Percentiles rank a stretch among this genome's conserved stretches.
Conservation (phyloP, 1,284 basidiomycete species). For the Cryptococcus sp. region DNA sequence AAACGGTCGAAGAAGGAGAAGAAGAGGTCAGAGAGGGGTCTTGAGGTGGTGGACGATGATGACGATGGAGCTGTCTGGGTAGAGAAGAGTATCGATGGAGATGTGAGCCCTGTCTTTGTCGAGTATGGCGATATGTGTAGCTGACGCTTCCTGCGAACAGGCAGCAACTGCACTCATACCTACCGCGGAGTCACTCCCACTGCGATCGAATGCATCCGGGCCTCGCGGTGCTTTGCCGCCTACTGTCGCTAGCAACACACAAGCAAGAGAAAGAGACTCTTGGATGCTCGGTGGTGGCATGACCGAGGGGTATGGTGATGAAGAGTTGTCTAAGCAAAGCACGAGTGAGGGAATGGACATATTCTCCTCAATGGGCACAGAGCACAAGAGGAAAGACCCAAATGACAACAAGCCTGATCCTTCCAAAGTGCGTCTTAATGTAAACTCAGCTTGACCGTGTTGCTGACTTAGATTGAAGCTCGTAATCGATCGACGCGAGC, state of each 20-base stretch:
- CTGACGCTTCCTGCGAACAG: slow-evolving; percentile 6
- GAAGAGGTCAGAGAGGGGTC: slow-evolving; percentile 21
- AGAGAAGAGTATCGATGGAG: slow-evolving; percentile 80
- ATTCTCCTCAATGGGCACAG: slow-evolving; percentile 79
- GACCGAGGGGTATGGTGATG: slow-evolving; percentile 72
- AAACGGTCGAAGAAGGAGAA: slow-evolving; percentile 51
- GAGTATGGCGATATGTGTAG: background rate
- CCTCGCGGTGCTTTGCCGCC: slow-evolving; percentile 57
- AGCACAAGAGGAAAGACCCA: slow-evolving; percentile 66
- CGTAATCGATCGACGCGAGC: slow-evolving; percentile 65
- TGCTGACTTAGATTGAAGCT: slow-evolving; percentile 20
- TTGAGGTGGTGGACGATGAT: slow-evolving; percentile 67
- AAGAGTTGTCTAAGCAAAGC: slow-evolving; percentile 57
- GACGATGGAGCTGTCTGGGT: slow-evolving; percentile 74
- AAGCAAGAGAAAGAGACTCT: slow-evolving; percentile 69
- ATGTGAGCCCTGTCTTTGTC: slow-evolving; percentile 57
- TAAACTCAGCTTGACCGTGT: too few species aligned
- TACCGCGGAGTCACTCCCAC: slow-evolving; percentile 69
- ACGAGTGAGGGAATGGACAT: slow-evolving; percentile 67
- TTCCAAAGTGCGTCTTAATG: slow-evolving; percentile 62
- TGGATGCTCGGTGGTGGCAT: slow-evolving; percentile 78
- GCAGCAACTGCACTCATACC: slow-evolving; percentile 61
- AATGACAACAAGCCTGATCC: slow-evolving; percentile 66
- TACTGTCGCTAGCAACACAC: slow-evolving; percentile 54
- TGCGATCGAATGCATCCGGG: slow-evolving; percentile 63